A percentile compares a stretch with the other conserved stretches of the same genome.
These are phyloP conservation scores for Protomyces arabidopsidicola DNA, from an alignment of 1,139 yeast genomes.

Conservation along the genomic window DNA sequence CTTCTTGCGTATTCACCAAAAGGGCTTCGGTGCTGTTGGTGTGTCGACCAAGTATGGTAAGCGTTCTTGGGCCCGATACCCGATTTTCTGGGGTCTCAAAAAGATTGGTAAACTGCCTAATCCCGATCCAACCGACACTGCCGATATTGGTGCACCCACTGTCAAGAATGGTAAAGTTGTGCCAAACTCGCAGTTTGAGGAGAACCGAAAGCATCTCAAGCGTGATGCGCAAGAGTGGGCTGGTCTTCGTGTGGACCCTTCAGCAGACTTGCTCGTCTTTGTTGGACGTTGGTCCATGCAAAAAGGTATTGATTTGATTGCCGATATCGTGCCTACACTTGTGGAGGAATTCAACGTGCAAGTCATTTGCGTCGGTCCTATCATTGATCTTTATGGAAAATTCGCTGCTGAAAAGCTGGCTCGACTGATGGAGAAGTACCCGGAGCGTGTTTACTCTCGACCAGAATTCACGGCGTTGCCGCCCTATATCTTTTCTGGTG, in stretches of 20 bases:
- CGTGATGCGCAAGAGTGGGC: slow-evolving; percentile 31
- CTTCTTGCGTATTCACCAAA: slow-evolving; percentile 29
- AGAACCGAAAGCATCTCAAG: slow-evolving; percentile 22
- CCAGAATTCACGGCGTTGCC: slow-evolving; percentile 30
- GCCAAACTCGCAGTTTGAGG: slow-evolving; percentile 25
- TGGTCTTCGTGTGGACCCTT: slow-evolving; percentile 28
- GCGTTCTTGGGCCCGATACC: slow-evolving; percentile 30
- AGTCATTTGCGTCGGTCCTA: slow-evolving; percentile 30
- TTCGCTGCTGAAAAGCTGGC: slow-evolving; percentile 31
- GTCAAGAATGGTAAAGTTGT: slow-evolving; percentile 19
- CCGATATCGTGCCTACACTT: slow-evolving; percentile 29
- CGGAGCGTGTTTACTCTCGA: slow-evolving; percentile 26
- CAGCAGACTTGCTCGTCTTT: slow-evolving; percentile 29
- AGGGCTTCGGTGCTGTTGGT: slow-evolving; percentile 30
- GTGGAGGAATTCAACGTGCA: slow-evolving; percentile 28
- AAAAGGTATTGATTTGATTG: slow-evolving; percentile 30
- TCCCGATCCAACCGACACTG: slow-evolving; percentile 30
- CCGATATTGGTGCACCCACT: slow-evolving; percentile 15
- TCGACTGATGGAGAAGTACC: slow-evolving; percentile 25
- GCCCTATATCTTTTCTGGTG: slow-evolving; percentile 30
- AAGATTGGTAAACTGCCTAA: slow-evolving; percentile 29
- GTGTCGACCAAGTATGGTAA: slow-evolving; percentile 30
- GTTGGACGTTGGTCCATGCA: slow-evolving; percentile 32
- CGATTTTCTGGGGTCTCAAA: slow-evolving; percentile 30
- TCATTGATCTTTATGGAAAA: slow-evolving; percentile 29